phyloP scores from a whole-genome alignment of 2,329 filamentous ascomycete species.

The Trichoderma sp. region DNA sequence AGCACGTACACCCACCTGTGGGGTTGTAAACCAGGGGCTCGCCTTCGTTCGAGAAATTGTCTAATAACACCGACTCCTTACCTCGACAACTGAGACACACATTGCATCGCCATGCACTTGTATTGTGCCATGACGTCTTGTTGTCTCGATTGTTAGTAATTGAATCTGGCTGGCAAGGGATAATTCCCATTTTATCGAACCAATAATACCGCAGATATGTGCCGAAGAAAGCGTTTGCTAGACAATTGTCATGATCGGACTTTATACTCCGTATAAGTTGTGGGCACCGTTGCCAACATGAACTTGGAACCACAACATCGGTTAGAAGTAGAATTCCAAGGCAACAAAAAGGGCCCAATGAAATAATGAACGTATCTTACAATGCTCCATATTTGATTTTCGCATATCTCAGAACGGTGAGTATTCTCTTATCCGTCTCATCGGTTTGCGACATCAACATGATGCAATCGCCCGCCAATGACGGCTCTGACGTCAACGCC shows the following conservation, averaged over 20 bases:
- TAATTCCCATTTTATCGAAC: background rate
- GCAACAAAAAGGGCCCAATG: background rate
- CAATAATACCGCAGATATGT: background rate
- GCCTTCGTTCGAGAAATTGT: background rate
- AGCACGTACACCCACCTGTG: background rate
- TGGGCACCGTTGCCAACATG: background rate
- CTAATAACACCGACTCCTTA: background rate
- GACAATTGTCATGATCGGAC: background rate
- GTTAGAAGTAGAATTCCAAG: background rate
- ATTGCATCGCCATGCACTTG: background rate
- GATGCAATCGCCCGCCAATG: conserved; percentile 17
- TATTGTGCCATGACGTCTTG: background rate
- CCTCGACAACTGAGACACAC: background rate
- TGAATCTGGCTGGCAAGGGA: background rate
- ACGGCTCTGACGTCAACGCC: conserved; percentile 20
- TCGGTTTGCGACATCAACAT: conserved; percentile 19
- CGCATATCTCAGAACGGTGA: background rate
- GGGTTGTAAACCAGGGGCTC: background rate
- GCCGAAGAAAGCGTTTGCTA: background rate
- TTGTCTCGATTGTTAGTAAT: background rate
- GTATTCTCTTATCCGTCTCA: background rate
- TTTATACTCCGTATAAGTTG: background rate
- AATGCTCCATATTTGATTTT: background rate
- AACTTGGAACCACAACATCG: background rate
- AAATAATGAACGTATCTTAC: background rate